A percentile compares a stretch with the other conserved stretches of the same genome.
phyloP scores from a whole-genome alignment of 768 basidiomycete genomes.

The Cystofilobasidium bisporidii region DNA sequence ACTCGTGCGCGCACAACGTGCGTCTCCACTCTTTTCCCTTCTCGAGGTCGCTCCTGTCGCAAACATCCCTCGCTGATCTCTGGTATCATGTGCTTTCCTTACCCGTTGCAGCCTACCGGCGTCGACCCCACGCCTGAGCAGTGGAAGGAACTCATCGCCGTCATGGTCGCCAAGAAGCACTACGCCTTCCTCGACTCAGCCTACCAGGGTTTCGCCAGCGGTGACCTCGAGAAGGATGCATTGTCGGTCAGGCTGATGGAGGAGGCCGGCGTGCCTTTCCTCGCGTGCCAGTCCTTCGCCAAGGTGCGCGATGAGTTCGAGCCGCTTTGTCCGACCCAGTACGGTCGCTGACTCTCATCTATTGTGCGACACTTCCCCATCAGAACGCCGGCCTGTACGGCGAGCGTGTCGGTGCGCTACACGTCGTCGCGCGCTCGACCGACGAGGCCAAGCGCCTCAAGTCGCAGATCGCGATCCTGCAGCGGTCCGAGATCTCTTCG shows the following conservation, averaged over 20 bases:
- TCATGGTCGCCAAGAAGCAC: conserved; percentile 63
- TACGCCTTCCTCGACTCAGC: conserved; percentile 92
- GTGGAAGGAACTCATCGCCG: conserved; percentile 67
- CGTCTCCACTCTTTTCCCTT: neutral
- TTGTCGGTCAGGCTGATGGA: conserved; percentile 29
- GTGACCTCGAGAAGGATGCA: conserved; percentile 46
- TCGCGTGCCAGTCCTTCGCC: conserved; percentile 34
- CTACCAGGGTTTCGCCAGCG: conserved; percentile 84
- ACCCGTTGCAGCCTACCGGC: conserved; percentile 60
- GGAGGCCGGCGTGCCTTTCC: conserved; percentile 27
- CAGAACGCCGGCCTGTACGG: conserved; percentile 90
- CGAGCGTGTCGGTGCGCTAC: conserved; percentile 88
- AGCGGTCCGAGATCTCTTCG: conserved; percentile 44
- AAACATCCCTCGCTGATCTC: too few relatives aligned
- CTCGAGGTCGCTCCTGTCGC: too few relatives aligned
- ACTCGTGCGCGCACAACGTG: conserved; percentile 84
- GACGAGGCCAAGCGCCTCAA: conserved; percentile 64
- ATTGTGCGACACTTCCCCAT: neutral
- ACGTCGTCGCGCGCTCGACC: conserved; percentile 57
- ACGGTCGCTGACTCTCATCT: too few relatives aligned
- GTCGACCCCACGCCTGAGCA: conserved; percentile 84
- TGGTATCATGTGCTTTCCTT: neutral
- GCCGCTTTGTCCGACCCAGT: too few relatives aligned
- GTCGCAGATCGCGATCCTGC: conserved; percentile 55
- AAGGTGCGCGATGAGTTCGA: conserved; percentile 38